Conservation (phyloP, 2,329 filamentous ascomycete genomes). For the Penicillium vulpinum region DNA sequence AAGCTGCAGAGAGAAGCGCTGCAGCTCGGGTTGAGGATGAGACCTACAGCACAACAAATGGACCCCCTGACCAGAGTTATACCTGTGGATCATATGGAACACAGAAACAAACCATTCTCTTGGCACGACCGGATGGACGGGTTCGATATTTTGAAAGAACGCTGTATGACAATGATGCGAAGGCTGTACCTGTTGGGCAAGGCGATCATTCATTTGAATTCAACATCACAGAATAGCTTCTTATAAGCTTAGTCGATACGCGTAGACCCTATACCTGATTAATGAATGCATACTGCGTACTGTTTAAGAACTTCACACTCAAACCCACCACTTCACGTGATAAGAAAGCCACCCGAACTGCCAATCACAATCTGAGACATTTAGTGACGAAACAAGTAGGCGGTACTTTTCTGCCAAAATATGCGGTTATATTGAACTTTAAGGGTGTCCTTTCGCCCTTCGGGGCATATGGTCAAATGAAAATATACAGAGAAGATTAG, state of each 20-base stretch:
- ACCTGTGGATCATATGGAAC: constrained; percentile 60
- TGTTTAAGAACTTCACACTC: no score
- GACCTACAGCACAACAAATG: constrained; percentile 8
- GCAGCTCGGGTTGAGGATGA: constrained; percentile 28
- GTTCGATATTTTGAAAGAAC: constrained; percentile 65
- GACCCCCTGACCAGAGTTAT: constrained; percentile 36
- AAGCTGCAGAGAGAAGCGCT: constrained; percentile 39
- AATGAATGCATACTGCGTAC: not conserved
- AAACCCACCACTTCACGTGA: not conserved
- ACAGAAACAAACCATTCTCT: constrained; percentile 62
- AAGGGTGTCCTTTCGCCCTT: constrained; percentile 33
- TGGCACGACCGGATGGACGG: constrained; percentile 56
- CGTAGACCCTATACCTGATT: not conserved
- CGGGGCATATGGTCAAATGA: constrained; percentile 63
- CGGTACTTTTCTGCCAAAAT: constrained; percentile 4
- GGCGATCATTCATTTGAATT: constrained; percentile 49
- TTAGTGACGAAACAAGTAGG: not conserved
- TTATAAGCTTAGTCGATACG: not conserved
- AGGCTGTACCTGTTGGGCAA: constrained; percentile 47
- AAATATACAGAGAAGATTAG: constrained; percentile 77
- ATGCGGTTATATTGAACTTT: constrained; percentile 22
- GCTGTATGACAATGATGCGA: constrained; percentile 56
- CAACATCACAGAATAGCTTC: constrained; percentile 12
- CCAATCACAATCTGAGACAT: not conserved
- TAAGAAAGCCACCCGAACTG: no score